These are phyloP conservation scores for Diplogelasinospora grovesii DNA, from an alignment of 495 filamentous ascomycete species.

Conservation along the genomic window DNA sequence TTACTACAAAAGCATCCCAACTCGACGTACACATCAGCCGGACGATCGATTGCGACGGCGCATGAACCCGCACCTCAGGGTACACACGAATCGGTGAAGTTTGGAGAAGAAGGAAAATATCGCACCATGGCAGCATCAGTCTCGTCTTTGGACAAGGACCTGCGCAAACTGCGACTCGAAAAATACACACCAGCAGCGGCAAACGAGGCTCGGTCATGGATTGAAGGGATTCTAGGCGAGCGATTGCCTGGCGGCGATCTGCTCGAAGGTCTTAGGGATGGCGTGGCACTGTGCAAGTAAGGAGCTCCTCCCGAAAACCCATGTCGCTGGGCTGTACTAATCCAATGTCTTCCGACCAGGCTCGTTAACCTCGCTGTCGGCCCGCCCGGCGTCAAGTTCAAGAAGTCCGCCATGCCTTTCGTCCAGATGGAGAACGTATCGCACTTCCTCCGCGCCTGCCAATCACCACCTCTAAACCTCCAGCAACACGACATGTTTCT, in stretches of 20 bases:
- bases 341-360: constrained; percentile 35
- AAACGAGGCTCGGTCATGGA: constrained; percentile 79
- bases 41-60: too few species aligned
- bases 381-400: constrained; percentile 67
- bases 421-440: constrained; percentile 99
- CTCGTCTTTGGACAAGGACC: constrained; percentile 86
- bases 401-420: constrained; percentile 88
- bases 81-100: too few species aligned
- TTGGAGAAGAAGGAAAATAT: too few species aligned
- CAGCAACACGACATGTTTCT: constrained; percentile 94
- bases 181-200: constrained; percentile 93
- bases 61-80: too few species aligned
- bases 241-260: constrained; percentile 67
- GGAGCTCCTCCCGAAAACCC: constrained; percentile 20
- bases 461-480: constrained; percentile 74
- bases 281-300: constrained; percentile 86
- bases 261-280: constrained; percentile 81
- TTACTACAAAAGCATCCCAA: too few species aligned
- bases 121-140: constrained; percentile 94
- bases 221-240: constrained; percentile 74
- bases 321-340: too few species aligned
- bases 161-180: constrained; percentile 84
- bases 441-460: constrained; percentile 84
- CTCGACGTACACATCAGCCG: too few species aligned
- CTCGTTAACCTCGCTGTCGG: constrained; percentile 77